Conservation (phyloP, 176 grass and related monocot genomes). For the Zizania latifolia region DNA sequence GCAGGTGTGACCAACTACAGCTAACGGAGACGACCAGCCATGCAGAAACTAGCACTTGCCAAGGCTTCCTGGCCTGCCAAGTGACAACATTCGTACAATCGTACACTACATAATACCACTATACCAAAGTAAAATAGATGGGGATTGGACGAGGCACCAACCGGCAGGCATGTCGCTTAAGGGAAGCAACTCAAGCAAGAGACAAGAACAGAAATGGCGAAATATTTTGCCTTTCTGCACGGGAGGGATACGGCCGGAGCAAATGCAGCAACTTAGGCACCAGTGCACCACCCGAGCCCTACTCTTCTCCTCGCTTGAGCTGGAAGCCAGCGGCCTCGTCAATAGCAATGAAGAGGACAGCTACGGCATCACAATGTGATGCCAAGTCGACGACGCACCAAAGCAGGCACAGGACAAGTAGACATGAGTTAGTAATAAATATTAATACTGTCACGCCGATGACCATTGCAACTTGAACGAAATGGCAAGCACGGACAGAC, state of each 20-base stretch:
- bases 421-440: not conserved
- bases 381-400: not conserved
- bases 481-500: not conserved
- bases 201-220: not conserved
- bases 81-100: not conserved
- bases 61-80: not conserved
- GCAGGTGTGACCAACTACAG: not conserved
- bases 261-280: not conserved
- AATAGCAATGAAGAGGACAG: not conserved
- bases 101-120: not conserved
- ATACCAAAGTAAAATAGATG: not conserved
- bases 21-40: not conserved
- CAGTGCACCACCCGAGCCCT: not conserved
- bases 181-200: slow-evolving; percentile 19
- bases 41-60: not conserved
- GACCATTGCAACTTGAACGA: not conserved
- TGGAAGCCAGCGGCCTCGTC: slow-evolving; percentile 18
- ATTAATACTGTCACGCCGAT: not conserved
- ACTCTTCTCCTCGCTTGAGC: slow-evolving; percentile 13
- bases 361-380: not conserved
- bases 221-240: not conserved
- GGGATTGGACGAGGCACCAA: not conserved
- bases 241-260: not conserved
- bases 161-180: slow-evolving; percentile 4
- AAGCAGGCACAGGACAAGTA: not conserved